A percentile compares a stretch with the other conserved stretches of the same genome.
These are phyloP conservation scores for Amanita rubescens DNA, from an alignment of 768 basidiomycete genomes.

Conservation along the genomic window DNA sequence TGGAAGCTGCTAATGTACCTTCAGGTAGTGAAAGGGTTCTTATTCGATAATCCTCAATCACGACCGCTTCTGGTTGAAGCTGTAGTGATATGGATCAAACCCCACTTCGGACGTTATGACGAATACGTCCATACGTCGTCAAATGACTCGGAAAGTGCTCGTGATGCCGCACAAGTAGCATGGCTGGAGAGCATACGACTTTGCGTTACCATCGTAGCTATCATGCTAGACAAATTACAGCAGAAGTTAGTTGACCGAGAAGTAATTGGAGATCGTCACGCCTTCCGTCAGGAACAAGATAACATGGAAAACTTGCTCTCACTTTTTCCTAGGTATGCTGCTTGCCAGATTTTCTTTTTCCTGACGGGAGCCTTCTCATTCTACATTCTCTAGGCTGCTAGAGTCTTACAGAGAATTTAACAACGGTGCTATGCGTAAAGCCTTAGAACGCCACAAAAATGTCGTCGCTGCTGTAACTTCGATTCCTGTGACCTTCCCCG, in stretches of 20 bases:
- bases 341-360: neutral
- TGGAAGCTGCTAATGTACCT: slow-evolving; percentile 94
- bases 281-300: slow-evolving; percentile 77
- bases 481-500: slow-evolving; percentile 81
- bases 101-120: slow-evolving; percentile 88
- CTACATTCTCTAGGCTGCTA: slow-evolving; percentile 48
- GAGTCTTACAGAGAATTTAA: slow-evolving; percentile 87
- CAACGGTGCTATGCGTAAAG: slow-evolving; percentile 53
- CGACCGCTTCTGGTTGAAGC: slow-evolving; percentile 78
- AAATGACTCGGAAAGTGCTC: slow-evolving; percentile 56
- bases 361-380: neutral
- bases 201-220: slow-evolving; percentile 80
- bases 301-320: slow-evolving; percentile 83
- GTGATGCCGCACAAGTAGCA: slow-evolving; percentile 69
- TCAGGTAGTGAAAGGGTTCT: slow-evolving; percentile 81
- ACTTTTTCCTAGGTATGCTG: slow-evolving; percentile 71
- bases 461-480: slow-evolving; percentile 48
- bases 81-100: slow-evolving; percentile 90
- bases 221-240: slow-evolving; percentile 87
- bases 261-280: slow-evolving; percentile 50
- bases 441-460: slow-evolving; percentile 62
- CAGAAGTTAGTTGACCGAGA: slow-evolving; percentile 65
- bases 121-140: slow-evolving; percentile 60
- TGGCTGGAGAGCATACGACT: slow-evolving; percentile 92
- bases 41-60: slow-evolving; percentile 78